phyloP scores from a whole-genome alignment of 1,139 yeast genomes.

The Hanseniaspora sp. region DNA sequence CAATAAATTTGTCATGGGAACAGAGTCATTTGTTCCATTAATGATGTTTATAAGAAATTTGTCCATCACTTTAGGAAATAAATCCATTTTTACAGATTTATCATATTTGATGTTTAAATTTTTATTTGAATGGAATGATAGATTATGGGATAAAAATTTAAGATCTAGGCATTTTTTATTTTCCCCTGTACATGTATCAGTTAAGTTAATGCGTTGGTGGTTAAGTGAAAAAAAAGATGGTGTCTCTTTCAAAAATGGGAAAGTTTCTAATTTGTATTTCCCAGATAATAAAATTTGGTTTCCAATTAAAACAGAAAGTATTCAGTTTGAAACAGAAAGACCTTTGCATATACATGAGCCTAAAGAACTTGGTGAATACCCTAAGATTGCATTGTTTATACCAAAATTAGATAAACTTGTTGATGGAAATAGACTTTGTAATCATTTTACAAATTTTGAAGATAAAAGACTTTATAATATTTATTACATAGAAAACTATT shows the following conservation, averaged over 20 bases:
- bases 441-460: conserved; percentile 45
- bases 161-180: conserved; percentile 67
- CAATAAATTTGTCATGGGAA: conserved; percentile 45
- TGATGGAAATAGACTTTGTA: conserved; percentile 44
- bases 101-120: conserved; percentile 75
- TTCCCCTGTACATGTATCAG: conserved; percentile 74
- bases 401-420: conserved; percentile 49
- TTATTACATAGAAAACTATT: conserved; percentile 46
- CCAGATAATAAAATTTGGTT: conserved; percentile 29
- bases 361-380: conserved; percentile 18
- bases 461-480: conserved; percentile 35
- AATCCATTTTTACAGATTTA: conserved; percentile 42
- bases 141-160: conserved; percentile 59
- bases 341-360: conserved; percentile 19
- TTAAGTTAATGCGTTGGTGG: conserved; percentile 90
- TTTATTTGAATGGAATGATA: conserved; percentile 76
- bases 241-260: conserved; percentile 24
- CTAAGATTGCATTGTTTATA: conserved; percentile 38
- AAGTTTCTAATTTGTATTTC: conserved; percentile 24
- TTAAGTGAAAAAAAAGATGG: conserved; percentile 30
- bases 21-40: conserved; percentile 48
- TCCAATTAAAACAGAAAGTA: conserved; percentile 20
- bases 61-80: conserved; percentile 34
- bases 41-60: conserved; percentile 42
- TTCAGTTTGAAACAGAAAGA: background rate